phyloP scores from a whole-genome alignment of 2,329 filamentous ascomycete species.

The Teratosphaeriaceae sp. region DNA sequence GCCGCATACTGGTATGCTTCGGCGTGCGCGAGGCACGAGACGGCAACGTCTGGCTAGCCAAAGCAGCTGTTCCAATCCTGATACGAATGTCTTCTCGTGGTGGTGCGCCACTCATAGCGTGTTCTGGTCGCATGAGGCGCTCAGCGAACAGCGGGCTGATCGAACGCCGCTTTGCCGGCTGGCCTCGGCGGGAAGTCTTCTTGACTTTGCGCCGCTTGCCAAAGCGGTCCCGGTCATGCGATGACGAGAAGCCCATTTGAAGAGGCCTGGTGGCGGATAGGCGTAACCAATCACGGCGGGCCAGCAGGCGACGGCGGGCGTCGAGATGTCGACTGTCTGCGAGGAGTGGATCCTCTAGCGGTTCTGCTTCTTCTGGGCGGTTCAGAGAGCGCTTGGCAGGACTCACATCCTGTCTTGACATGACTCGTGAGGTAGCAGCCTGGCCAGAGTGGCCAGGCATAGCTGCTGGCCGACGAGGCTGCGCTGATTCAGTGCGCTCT shows the following conservation, averaged over 20 bases:
- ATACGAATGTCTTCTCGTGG: conserved; percentile 19
- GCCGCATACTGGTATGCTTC: conserved; percentile 17
- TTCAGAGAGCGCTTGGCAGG: no score
- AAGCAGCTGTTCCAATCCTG: conserved; percentile 27
- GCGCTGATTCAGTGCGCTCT: no score
- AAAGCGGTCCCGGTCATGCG: conserved; percentile 18
- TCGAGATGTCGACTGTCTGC: conserved; percentile 14
- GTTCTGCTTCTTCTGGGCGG: not conserved
- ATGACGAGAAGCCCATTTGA: conserved; percentile 17
- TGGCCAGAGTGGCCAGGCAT: no score
- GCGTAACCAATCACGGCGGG: conserved; percentile 26
- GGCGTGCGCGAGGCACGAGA: conserved; percentile 13
- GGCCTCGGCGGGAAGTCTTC: conserved; percentile 6
- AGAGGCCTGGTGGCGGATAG: conserved; percentile 21
- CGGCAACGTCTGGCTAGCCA: conserved; percentile 21
- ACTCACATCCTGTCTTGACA: no score
- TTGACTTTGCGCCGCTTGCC: conserved; percentile 25
- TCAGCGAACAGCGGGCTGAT: conserved; percentile 17
- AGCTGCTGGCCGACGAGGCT: no score
- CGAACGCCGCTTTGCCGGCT: conserved; percentile 7
- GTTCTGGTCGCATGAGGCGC: conserved; percentile 6
- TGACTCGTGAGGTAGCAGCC: no score
- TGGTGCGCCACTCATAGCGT: conserved; percentile 22
- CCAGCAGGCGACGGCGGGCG: conserved; percentile 19
- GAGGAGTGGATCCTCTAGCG: not conserved